These are phyloP conservation scores for Termitomyces sp. DNA, from an alignment of 768 basidiomycete genomes.

Conservation along the genomic window DNA sequence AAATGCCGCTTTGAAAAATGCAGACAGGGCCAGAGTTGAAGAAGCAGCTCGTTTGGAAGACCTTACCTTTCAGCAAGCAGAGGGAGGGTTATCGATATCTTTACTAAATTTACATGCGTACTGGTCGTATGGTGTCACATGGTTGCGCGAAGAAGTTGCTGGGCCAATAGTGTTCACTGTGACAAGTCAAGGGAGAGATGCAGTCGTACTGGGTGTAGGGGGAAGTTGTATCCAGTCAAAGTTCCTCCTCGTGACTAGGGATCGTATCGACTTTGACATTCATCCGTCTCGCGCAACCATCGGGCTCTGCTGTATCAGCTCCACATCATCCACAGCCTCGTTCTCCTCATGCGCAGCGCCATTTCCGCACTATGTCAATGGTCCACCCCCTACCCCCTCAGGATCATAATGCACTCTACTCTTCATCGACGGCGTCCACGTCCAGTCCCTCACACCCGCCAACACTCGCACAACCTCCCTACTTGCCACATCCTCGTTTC, in stretches of 20 bases:
- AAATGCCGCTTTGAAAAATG: conserved; percentile 36
- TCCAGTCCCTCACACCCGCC: conserved; percentile 46
- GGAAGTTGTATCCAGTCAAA: no score
- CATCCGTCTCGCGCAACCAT: no score
- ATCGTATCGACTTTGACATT: no score
- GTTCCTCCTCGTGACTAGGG: no score
- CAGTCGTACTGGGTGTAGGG: no score
- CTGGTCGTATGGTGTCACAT: no score
- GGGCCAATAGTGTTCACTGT: no score
- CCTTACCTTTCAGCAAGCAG: conserved; percentile 56
- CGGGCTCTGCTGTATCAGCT: no score
- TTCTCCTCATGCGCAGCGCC: conserved; percentile 23
- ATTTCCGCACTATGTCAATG: conserved; percentile 21
- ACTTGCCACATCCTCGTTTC: conserved; percentile 51
- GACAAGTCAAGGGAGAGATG: no score
- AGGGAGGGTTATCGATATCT: conserved; percentile 58
- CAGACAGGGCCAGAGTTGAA: conserved; percentile 46
- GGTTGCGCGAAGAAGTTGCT: no score
- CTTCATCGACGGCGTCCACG: conserved; percentile 24
- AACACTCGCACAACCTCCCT: conserved; percentile 72
- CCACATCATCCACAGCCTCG: no score
- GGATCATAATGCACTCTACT: conserved; percentile 32
- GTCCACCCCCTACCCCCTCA: conserved; percentile 25
- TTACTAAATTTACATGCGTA: conserved; percentile 28
- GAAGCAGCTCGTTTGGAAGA: conserved; percentile 59